Base-by-base conservation (phyloP, 2,329 filamentous ascomycete species). In the Exutisphaerella laricina region DNA sequence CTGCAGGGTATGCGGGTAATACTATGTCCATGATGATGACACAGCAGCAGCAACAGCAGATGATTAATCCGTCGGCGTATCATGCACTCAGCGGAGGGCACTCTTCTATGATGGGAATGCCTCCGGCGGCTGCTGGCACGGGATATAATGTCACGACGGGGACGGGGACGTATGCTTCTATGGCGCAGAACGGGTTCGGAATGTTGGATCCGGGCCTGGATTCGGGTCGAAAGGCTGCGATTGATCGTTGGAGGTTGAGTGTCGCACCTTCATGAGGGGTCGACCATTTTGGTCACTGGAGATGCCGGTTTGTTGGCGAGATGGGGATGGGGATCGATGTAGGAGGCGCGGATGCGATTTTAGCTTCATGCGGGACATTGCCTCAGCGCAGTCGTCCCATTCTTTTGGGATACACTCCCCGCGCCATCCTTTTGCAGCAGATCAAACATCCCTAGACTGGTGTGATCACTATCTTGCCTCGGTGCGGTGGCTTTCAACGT, bases 201-300 rank as follows among this genome's bases (percentile, higher is more conserved):
- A 49, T 50, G 33, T 46, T 48, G 28, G 53, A 52, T 37, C 34
- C 61, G 54, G 60, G 58, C n/a, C 64, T 74, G 57, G 69, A 76
- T 56, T 63, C 69, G 4, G 66, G 66, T 40, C 74, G 78, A 56
- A 66, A 74, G 41, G 75, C 73, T 45, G 65, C 74, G 45, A 79
- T 81, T 61, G 75, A 80, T 64, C 73, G 70, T 23, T 81, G 78
- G 78, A 70, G 77, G 56, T 68, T 74, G 54, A 60, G 65, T 35
- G 59, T 71, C 41, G 55, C 53, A 20, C 33, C 33, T 37, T 41
- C 22, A 28, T 34, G 28, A 32, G 31, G 25, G 7, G 20, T 21
- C 3, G 16, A 26, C n/a, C n/a, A n/a, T n/a, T n/a, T n/a, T n/a
- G n/a, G n/a, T n/a, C n/a, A n/a, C n/a, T n/a, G n/a, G n/a, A n/a